These are phyloP conservation scores for Cyberlindnera samutprakarnensis DNA, from an alignment of 805 yeast species.

Conservation along the genomic window DNA sequence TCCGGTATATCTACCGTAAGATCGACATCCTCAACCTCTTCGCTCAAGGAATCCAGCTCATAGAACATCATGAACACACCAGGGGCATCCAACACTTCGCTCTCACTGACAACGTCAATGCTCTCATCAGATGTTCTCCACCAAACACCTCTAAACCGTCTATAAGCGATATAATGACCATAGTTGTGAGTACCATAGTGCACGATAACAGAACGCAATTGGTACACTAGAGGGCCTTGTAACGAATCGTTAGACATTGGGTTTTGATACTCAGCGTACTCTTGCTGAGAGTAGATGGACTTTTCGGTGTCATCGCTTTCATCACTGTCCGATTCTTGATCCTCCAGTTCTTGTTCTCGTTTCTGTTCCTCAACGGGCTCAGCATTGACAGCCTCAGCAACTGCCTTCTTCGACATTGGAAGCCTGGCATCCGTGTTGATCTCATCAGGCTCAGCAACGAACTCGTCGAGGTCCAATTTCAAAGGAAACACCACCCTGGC, in stretches of 20 bases:
- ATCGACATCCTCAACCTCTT: conserved; percentile 3
- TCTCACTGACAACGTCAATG: conserved; percentile 71
- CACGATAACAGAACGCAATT: conserved; percentile 76
- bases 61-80: conserved; percentile 93
- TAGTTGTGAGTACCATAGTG: conserved; percentile 96
- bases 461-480: conserved; percentile 57
- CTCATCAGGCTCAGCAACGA: conserved; percentile 60
- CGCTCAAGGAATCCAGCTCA: conserved; percentile 42
- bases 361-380: conserved; percentile 4
- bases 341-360: conserved; percentile 7
- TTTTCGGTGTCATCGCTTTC: neutral
- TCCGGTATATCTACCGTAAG: neutral
- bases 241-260: conserved; percentile 6
- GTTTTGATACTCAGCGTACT: conserved; percentile 1
- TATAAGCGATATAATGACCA: conserved; percentile 92
- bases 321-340: conserved; percentile 3
- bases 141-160: conserved; percentile 81
- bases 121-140: conserved; percentile 93
- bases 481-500: conserved; percentile 76
- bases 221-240: conserved; percentile 47
- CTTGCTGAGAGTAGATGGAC: neutral
- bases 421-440: conserved; percentile 75
- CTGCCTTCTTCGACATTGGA: conserved; percentile 51
- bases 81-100: conserved; percentile 71
- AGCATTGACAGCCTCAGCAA: conserved; percentile 8